phyloP scores from a whole-genome alignment of 108 stramenopile species.

The Nitzschia sp. region DNA sequence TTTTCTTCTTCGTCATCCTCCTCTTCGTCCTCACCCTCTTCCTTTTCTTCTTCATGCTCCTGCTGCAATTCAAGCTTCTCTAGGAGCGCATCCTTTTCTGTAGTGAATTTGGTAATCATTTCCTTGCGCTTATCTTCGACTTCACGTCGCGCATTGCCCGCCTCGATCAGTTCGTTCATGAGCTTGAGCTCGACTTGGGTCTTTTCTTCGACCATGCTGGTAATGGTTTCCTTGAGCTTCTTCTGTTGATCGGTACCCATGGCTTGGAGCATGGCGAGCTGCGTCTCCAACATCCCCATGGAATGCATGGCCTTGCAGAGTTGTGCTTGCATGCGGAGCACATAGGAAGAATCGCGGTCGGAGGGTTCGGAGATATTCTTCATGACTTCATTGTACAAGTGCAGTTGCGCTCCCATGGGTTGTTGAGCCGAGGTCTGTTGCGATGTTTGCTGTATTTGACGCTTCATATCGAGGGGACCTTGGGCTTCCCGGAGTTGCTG shows the following conservation, averaged over 20 bases:
- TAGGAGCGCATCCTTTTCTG: conserved; percentile 48
- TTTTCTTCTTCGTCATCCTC: conserved; percentile 38
- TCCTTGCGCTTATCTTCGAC: conserved; percentile 51
- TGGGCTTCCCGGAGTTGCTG: conserved; percentile 20
- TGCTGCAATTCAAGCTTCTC: conserved; percentile 38
- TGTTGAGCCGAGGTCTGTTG: not conserved
- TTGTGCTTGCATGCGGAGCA: conserved; percentile 78
- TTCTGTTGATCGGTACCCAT: conserved; percentile 44
- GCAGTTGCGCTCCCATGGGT: conserved; percentile 11
- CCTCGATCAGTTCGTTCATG: conserved; percentile 67
- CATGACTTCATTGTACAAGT: conserved; percentile 41
- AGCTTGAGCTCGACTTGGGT: conserved; percentile 65
- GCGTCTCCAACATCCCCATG: conserved; percentile 78
- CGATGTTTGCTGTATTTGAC: conserved; percentile 28
- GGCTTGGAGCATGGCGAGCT: conserved; percentile 57
- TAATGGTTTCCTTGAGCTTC: conserved; percentile 52
- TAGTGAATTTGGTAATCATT: conserved; percentile 39
- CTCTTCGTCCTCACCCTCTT: conserved; percentile 37
- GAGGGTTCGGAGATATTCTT: conserved; percentile 20
- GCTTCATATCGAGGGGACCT: conserved; percentile 31
- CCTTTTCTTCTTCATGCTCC: conserved; percentile 33
- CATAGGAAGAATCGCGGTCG: conserved; percentile 52
- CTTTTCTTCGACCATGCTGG: conserved; percentile 57
- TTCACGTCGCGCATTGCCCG: conserved; percentile 56
- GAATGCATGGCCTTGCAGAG: conserved; percentile 81